Evolutionary conservation across 83 land plant genomes (phyloP), one percentile per base, ranked within the genome.

Genomic region (Diphasiastrum complanatum): DNA sequence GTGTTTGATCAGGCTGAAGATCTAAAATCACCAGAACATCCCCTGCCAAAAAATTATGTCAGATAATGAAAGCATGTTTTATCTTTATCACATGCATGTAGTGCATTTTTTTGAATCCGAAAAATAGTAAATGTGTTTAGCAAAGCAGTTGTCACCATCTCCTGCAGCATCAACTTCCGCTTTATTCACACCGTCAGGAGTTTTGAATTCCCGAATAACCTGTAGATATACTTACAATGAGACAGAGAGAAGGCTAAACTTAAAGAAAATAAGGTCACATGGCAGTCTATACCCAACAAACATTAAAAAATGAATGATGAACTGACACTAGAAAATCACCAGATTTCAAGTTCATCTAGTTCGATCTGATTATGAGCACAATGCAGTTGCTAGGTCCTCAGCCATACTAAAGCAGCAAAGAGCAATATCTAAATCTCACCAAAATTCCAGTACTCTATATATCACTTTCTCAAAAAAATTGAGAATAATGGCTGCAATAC

Each of bases 11-110:
- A 0, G 86, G 77, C 4, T 79, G 81, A 62, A 95, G 65, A 74
- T 89, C 96, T 57, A 95, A 57, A 25, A 95, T 69, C 40, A 95
- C 99, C 64, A 95, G 58, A 38, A 95, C 93, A 80, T 95, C 99
- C 67, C 97, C 97, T 91, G 68, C 19, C 68, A 45, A 14, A 61
- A 16, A 41, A 35, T 22, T 0, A 43, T n/a, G n/a, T n/a, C n/a
- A n/a, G n/a, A 27, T 55, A 24, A 30, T 11, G 12, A 5, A 5
- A 23, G 38, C 6, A 25, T 10, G 11, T 11, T 55, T 28, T 5
- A 28, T 11, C 23, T 55, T 6, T 55, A 35, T 5, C 8, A 4
- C 59, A 5, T 5, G 38, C 41, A 5, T 30, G 4, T 25, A 23
- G 59, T 28, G 4, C 6, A 22, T 32, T 12, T 4, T 28, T 55